These are phyloP conservation scores for Vitis hybrid DNA, from an alignment of 177 flowering plant species.

Conservation along the genomic window DNA sequence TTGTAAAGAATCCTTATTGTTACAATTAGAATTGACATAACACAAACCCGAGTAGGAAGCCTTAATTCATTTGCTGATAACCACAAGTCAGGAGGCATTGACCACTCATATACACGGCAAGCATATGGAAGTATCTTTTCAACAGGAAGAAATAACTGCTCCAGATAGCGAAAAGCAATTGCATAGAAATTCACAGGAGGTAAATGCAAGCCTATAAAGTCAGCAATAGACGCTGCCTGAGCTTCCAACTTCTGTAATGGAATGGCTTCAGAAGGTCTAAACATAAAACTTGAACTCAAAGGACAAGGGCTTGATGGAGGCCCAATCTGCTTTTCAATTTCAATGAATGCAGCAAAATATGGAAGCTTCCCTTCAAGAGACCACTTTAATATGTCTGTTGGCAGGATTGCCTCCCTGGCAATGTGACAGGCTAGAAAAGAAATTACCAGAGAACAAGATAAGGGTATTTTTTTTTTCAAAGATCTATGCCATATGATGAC, in stretches of 20 bases:
- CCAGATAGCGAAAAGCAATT: conserved; percentile 64
- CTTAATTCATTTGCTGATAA: conserved; percentile 51
- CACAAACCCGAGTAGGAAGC: conserved; percentile 77
- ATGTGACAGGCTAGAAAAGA: conserved; percentile 77
- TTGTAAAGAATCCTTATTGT: conserved; percentile 70
- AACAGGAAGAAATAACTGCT: conserved; percentile 52
- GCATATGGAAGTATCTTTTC: conserved; percentile 66
- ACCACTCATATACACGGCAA: conserved; percentile 67
- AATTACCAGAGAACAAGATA: conserved; percentile 57
- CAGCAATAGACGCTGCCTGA: conserved; percentile 65
- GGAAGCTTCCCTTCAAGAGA: conserved; percentile 82
- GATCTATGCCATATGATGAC: conserved; percentile 59
- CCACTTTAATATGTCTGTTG: conserved; percentile 79
- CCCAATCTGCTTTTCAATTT: conserved; percentile 57
- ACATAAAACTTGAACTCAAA: conserved; percentile 61
- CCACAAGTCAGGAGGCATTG: conserved; percentile 82
- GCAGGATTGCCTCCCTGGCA: conserved; percentile 68
- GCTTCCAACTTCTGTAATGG: conserved; percentile 60
- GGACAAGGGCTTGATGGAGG: conserved; percentile 49
- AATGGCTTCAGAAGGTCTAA: conserved; percentile 52
- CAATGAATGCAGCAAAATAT: conserved; percentile 63
- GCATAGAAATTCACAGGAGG: conserved; percentile 83
- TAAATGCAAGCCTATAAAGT: conserved; percentile 56
- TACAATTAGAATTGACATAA: conserved; percentile 78
- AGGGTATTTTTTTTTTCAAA: conserved; percentile 55